Conservation (phyloP, 108 stramenopile species). For the Aurantiochytrium sp. region DNA sequence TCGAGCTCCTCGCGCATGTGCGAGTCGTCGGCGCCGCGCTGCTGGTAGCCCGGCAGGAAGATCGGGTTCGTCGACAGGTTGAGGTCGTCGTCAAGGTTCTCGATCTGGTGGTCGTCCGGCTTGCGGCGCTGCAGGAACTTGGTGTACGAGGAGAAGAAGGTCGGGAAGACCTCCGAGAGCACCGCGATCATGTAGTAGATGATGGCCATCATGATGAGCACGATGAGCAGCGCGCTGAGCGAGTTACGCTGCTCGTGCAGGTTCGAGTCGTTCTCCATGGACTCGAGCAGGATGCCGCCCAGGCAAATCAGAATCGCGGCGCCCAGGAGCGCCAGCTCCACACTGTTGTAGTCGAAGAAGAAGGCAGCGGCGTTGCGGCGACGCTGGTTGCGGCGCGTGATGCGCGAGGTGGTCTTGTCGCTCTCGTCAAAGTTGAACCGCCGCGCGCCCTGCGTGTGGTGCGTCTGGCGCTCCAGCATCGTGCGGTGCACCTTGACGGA, state of each 20-base stretch:
- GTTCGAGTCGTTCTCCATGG: neutral
- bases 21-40: neutral
- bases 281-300: slow-evolving; percentile 40
- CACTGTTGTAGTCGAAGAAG: slow-evolving; percentile 47
- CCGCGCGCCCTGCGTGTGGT: neutral
- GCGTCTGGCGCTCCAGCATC: neutral
- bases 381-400: neutral
- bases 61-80: neutral
- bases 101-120: neutral
- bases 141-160: too few relatives aligned
- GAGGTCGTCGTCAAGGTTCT: neutral
- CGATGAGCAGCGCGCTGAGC: neutral
- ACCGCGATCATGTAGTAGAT: neutral
- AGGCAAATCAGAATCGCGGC: slow-evolving; percentile 32
- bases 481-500: slow-evolving; percentile 10
- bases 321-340: slow-evolving; percentile 30
- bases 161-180: neutral
- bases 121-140: neutral
- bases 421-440: neutral
- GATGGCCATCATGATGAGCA: neutral
- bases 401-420: neutral
- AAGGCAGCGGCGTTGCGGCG: neutral
- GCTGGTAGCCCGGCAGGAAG: neutral
- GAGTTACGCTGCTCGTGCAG: neutral
- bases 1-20: neutral